phyloP scores from a whole-genome alignment of 768 basidiomycete genomes.

The Mycena floridula region DNA sequence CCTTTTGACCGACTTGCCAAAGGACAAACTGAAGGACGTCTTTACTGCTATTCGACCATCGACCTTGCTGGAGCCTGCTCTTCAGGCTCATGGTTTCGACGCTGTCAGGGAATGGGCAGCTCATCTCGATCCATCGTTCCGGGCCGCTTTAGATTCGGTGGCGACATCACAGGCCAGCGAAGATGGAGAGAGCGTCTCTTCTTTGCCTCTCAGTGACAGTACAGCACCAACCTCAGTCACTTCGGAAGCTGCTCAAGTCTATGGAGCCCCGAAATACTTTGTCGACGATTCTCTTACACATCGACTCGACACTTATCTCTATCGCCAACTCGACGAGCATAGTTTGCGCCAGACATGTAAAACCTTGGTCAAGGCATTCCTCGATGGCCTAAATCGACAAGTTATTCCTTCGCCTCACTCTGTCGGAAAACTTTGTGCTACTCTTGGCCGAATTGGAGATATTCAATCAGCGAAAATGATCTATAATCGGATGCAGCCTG shows the following conservation, averaged over 20 bases:
- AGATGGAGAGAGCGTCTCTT: not conserved
- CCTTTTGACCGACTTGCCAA: conserved; percentile 1
- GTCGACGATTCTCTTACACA: not conserved
- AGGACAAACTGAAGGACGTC: conserved; percentile 17
- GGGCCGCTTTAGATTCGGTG: not conserved
- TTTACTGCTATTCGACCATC: conserved; percentile 1
- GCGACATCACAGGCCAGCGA: not conserved
- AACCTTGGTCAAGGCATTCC: not conserved
- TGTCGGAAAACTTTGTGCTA: conserved; percentile 59
- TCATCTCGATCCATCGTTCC: not conserved
- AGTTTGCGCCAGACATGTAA: not conserved
- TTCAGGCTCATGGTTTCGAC: not conserved
- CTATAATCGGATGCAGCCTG: conserved; percentile 63
- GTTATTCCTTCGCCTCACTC: conserved; percentile 44
- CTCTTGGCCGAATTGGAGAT: conserved; percentile 58
- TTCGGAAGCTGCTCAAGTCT: not conserved
- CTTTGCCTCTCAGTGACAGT: not conserved
- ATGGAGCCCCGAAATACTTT: not conserved
- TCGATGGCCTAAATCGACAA: conserved; percentile 30
- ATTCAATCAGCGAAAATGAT: conserved; percentile 55
- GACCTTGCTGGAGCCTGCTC: not conserved
- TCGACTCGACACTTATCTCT: not conserved
- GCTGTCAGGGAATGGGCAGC: not conserved
- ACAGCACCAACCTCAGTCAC: not conserved
- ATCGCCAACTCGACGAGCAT: not conserved